Conservation (phyloP, 805 yeast species). For the Starmerella geochares region DNA sequence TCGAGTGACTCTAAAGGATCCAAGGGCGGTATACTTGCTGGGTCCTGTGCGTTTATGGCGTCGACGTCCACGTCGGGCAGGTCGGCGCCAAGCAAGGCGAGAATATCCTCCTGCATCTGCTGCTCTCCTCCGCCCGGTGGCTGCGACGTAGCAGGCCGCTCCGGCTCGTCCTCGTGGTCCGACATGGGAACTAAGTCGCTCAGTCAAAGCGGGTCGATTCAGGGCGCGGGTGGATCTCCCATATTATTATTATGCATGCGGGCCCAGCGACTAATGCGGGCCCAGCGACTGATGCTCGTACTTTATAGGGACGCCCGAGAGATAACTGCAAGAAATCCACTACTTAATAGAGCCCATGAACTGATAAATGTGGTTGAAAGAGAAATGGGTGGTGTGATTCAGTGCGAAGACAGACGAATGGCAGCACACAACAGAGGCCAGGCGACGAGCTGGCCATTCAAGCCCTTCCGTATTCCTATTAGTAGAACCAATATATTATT, state of each 20-base stretch:
- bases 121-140: not conserved
- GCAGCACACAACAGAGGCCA: too few species aligned
- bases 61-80: not conserved
- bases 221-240: conserved; percentile 6
- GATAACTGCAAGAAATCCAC: too few species aligned
- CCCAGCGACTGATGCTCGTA: too few species aligned
- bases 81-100: conserved; percentile 3
- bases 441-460: too few species aligned
- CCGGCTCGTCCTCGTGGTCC: conserved; percentile 3
- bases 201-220: not conserved
- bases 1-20: conserved; percentile 6
- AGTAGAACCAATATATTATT: too few species aligned
- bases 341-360: too few species aligned
- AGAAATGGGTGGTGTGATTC: too few species aligned
- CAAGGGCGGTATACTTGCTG: conserved; percentile 1
- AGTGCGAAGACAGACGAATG: too few species aligned
- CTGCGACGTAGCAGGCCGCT: not conserved
- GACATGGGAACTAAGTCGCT: not conserved
- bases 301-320: too few species aligned
- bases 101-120: conserved; percentile 3
- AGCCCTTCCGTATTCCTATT: too few species aligned
- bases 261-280: too few species aligned
- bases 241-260: not conserved
- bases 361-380: too few species aligned
- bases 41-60: not conserved